Evolutionary conservation across 2,329 filamentous ascomycete genomes (phyloP).

Genomic region (Paracorniculantispora psalliotae): DNA sequence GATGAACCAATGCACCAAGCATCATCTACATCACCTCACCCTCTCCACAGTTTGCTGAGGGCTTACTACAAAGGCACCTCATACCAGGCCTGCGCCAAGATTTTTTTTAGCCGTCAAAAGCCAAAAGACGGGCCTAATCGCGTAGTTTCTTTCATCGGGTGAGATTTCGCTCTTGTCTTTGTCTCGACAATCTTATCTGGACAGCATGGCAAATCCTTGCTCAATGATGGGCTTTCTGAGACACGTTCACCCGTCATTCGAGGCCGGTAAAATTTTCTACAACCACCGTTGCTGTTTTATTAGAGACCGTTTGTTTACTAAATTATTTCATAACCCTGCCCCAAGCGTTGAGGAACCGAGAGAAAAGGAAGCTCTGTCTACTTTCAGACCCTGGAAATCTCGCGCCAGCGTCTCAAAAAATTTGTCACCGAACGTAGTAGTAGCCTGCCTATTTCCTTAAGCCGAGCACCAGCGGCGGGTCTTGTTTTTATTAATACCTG

Average conservation of each 20-base stretch:
- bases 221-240: too few species aligned
- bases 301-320: neutral
- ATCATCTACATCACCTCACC: conserved; percentile 13
- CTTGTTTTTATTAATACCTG: neutral
- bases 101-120: neutral
- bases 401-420: neutral
- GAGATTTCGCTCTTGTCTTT: neutral
- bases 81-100: conserved; percentile 1
- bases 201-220: too few species aligned
- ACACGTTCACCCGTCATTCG: too few species aligned
- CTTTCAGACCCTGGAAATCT: too few species aligned
- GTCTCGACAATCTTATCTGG: too few species aligned
- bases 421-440: neutral
- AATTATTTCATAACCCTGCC: neutral
- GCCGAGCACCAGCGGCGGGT: neutral
- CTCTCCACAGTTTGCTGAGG: conserved; percentile 14
- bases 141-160: neutral
- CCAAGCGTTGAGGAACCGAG: too few species aligned
- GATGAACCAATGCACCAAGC: conserved; percentile 11
- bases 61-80: conserved; percentile 11
- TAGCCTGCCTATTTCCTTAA: neutral
- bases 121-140: neutral
- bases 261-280: too few species aligned
- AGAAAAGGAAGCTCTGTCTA: neutral
- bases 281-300: too few species aligned